These are phyloP conservation scores for Penicillium olsonii DNA, from an alignment of 2,329 filamentous ascomycete species.

Conservation along the genomic window DNA sequence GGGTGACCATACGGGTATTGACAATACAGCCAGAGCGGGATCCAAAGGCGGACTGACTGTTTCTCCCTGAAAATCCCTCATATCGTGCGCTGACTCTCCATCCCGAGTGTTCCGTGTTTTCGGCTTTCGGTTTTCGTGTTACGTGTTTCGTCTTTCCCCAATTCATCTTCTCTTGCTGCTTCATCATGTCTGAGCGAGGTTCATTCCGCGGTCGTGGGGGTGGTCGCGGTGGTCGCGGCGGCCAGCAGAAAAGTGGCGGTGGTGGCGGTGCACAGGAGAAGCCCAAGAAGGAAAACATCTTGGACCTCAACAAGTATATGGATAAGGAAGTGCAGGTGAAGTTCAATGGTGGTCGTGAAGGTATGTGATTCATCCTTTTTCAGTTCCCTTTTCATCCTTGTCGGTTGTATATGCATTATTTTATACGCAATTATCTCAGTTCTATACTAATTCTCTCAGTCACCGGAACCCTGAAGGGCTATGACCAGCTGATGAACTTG, in stretches of 20 bases:
- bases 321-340: slow-evolving; percentile 95
- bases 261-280: slow-evolving; percentile 63
- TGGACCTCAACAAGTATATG: slow-evolving; percentile 94
- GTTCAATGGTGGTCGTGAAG: slow-evolving; percentile 75
- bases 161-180: slow-evolving; percentile 46
- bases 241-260: slow-evolving; percentile 51
- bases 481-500: slow-evolving; percentile 96
- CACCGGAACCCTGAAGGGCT: slow-evolving; percentile 86
- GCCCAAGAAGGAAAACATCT: slow-evolving; percentile 98
- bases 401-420: neutral
- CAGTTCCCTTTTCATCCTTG: neutral
- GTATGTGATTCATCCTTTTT: slow-evolving; percentile 10
- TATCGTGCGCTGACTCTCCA: slow-evolving; percentile 14
- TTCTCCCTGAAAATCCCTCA: slow-evolving; percentile 25
- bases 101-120: slow-evolving; percentile 7
- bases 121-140: too few relatives aligned
- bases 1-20: too few relatives aligned
- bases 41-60: slow-evolving; percentile 1
- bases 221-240: slow-evolving; percentile 19
- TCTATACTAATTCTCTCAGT: slow-evolving; percentile 55
- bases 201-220: slow-evolving; percentile 24
- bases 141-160: too few relatives aligned
- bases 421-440: too few relatives aligned
- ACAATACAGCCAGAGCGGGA: too few relatives aligned
- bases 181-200: slow-evolving; percentile 48